Conservation (phyloP, 306 rosid species). For the Cicer pinnatifidum region DNA sequence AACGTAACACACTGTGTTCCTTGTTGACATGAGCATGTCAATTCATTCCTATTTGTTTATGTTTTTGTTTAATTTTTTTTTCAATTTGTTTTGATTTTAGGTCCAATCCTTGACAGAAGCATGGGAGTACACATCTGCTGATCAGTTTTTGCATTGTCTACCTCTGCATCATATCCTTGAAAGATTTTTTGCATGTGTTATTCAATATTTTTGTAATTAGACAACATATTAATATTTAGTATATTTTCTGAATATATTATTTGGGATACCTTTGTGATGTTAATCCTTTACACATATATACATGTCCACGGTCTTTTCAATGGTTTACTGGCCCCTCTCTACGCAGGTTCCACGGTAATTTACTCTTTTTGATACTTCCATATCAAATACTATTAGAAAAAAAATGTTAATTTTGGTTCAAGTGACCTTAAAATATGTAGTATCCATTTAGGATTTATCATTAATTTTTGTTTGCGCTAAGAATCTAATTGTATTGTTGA, state of each 20-base stretch:
- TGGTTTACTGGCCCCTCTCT: constrained; percentile 88
- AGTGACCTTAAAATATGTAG: constrained; percentile 35
- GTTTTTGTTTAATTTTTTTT: constrained; percentile 6
- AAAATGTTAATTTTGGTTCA: constrained; percentile 10
- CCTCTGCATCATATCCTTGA: constrained; percentile 94
- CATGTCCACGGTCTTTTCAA: constrained; percentile 97
- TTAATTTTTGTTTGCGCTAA: constrained; percentile 32
- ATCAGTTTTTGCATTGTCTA: constrained; percentile 81
- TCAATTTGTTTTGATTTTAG: constrained; percentile 59
- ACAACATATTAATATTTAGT: constrained; percentile 35
- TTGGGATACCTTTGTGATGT: constrained; percentile 33
- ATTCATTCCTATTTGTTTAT: constrained; percentile 18
- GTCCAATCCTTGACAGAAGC: constrained; percentile 82
- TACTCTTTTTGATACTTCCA: constrained; percentile 29
- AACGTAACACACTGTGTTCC: background rate
- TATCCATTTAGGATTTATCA: constrained; percentile 24
- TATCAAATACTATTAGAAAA: constrained; percentile 17
- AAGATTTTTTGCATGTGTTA: constrained; percentile 31
- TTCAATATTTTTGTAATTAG: constrained; percentile 35
- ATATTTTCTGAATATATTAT: constrained; percentile 39
- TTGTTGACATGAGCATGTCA: constrained; percentile 5
- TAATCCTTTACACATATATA: constrained; percentile 66
- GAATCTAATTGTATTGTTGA: constrained; percentile 49
- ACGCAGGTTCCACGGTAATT: constrained; percentile 82
- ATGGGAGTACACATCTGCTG: constrained; percentile 85